phyloP scores from a whole-genome alignment of 2,329 filamentous ascomycete genomes.

The Cladosporium oxysporum region DNA sequence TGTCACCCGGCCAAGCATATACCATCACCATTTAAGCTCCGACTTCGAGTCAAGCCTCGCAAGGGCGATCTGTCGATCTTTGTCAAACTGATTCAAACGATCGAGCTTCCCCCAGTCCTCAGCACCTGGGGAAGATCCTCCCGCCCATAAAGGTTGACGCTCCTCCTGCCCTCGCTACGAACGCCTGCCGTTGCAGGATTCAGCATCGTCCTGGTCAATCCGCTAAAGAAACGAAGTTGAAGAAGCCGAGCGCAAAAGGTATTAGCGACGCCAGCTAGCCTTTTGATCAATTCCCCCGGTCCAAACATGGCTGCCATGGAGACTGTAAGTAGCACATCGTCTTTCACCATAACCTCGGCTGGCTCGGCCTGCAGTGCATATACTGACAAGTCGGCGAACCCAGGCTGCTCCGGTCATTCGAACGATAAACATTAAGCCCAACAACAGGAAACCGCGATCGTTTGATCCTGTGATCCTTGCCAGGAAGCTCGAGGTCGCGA shows the following conservation, averaged over 20 bases:
- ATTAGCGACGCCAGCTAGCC: background rate
- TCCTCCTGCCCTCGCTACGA: background rate
- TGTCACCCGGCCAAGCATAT: background rate
- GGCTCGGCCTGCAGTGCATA: background rate
- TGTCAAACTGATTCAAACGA: constrained; percentile 2
- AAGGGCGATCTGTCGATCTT: constrained; percentile 11
- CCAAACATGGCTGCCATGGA: constrained; percentile 4
- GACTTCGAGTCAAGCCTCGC: constrained; percentile 7
- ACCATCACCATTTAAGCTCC: background rate
- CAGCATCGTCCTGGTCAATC: background rate
- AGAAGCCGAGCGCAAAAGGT: background rate
- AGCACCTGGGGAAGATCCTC: constrained; percentile 15
- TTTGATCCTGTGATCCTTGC: constrained; percentile 12
- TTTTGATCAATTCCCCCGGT: background rate
- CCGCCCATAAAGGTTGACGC: constrained; percentile 4
- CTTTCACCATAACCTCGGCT: background rate
- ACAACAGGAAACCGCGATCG: background rate
- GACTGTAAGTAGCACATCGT: constrained; percentile 3
- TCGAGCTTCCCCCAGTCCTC: constrained; percentile 4
- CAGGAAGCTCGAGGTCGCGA: constrained; percentile 18
- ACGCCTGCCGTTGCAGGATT: constrained; percentile 4
- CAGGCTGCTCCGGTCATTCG: constrained; percentile 6
- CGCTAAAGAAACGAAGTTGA: constrained; percentile 6
- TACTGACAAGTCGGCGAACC: background rate
- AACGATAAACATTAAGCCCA: constrained; percentile 4